phyloP scores from a whole-genome alignment of 208 protist genomes.

The Leishmania braziliensis region DNA sequence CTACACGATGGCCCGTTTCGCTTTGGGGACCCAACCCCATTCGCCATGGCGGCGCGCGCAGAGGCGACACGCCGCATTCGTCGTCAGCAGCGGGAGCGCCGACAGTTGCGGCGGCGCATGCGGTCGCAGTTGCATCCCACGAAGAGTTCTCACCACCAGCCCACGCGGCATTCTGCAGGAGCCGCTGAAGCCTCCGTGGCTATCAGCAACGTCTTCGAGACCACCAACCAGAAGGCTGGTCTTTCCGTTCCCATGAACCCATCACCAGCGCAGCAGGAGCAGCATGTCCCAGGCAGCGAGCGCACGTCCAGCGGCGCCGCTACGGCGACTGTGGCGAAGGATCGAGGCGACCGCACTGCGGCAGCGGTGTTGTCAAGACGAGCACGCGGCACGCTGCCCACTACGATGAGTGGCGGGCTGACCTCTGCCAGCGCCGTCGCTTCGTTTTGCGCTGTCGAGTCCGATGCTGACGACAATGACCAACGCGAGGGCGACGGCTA shows the following conservation, averaged over 20 bases:
- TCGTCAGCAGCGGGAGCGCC: conserved; percentile 25
- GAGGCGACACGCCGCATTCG: conserved; percentile 30
- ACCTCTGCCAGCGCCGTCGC: neutral
- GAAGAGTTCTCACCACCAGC: neutral
- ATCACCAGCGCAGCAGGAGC: neutral
- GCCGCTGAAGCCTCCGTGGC: neutral
- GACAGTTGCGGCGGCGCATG: conserved; percentile 24
- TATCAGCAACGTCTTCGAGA: neutral
- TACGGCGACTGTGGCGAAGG: neutral
- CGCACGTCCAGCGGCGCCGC: neutral
- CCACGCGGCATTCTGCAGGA: neutral
- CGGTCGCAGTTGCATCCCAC: neutral
- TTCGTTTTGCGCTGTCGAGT: conserved; percentile 1
- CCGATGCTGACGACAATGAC: neutral
- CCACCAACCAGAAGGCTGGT: neutral
- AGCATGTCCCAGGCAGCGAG: neutral
- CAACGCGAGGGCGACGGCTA: neutral
- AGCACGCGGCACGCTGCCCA: neutral
- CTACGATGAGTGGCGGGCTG: neutral
- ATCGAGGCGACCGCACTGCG: neutral
- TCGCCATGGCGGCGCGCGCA: conserved; percentile 19
- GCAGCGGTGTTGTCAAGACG: neutral
- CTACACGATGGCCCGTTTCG: conserved; percentile 55
- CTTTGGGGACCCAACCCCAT: conserved; percentile 37
- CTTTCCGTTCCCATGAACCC: neutral